Base-by-base conservation (phyloP, 306 rosid genomes). In the Sindora glabra region DNA sequence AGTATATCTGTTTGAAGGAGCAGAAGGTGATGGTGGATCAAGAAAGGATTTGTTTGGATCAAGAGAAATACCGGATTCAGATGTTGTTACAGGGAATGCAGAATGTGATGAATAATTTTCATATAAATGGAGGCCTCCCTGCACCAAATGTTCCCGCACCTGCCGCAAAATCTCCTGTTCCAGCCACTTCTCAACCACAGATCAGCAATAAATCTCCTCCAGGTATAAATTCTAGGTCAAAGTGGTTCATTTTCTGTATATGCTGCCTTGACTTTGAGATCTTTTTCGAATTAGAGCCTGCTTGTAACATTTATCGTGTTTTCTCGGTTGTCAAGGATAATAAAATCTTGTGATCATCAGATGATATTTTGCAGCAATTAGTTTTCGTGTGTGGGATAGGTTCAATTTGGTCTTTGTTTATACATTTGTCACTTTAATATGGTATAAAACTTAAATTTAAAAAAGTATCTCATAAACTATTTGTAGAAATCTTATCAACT, bases 1-100 rank as follows among this genome's bases (percentile, higher is more conserved):
- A 91, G 59, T 87, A 87, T 40, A 71, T 85, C 38, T 36, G 53
- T 49, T 62, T 91, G 89, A 91, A 91, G 76, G 91, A 77, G 70
- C 84, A 83, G 38, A 91, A 83, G 54, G 83, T 79, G 22, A 66
- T 77, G 52, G 0, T 87, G 67, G 89, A 91, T 55, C 91, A 79
- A 3, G 89, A 87, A 70, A 75, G 59, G 60, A 66, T 61, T 0
- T 65, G 73, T 4, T 34, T 90, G 66, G 90, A 83, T 26, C 87
- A 79, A 63, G 97, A 91, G 75, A 87, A 77, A 56, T 54, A 26
- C 37, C 64, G 86, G 44, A 68, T 87, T 10, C 83, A 87, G 57
- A 68, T 69, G 64, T 76, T 90, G 8, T 41, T 85, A 49, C 81
- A 81, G 52, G 86, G 83, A 0, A 68, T 87, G 84, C 95, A 87